phyloP scores from a whole-genome alignment of 306 rosid genomes.

The Prunus campanulata region DNA sequence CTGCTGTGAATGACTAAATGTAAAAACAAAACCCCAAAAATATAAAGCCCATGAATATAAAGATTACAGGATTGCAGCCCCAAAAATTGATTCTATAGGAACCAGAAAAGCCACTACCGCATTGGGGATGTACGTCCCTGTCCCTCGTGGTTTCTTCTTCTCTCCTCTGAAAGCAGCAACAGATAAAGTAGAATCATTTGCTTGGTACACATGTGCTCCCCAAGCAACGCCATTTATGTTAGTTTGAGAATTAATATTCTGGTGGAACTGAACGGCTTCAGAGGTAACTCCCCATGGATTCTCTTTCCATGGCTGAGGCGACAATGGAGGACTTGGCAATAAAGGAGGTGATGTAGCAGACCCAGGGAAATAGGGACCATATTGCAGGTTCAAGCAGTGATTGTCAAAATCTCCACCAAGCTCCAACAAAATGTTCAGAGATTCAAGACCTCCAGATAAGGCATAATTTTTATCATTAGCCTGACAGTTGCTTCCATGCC shows the following conservation, averaged over 20 bases:
- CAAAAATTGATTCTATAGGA: neutral
- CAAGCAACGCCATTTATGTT: constrained; percentile 43
- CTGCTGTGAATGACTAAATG: constrained; percentile 8
- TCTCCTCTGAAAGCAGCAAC: constrained; percentile 49
- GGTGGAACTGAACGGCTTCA: constrained; percentile 39
- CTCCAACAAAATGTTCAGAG: constrained; percentile 51
- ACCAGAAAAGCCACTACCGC: constrained; percentile 41
- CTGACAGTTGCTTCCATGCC: constrained; percentile 52
- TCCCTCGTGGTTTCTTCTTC: constrained; percentile 60
- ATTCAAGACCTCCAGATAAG: constrained; percentile 33
- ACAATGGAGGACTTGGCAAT: constrained; percentile 56
- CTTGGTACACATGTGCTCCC: constrained; percentile 39
- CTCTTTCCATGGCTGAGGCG: constrained; percentile 45
- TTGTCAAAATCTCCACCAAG: constrained; percentile 73
- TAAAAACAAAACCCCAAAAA: constrained; percentile 5
- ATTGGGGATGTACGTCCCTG: constrained; percentile 75
- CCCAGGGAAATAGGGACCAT: constrained; percentile 50
- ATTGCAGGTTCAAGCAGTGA: constrained; percentile 51
- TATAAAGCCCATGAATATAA: neutral
- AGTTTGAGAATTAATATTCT: constrained; percentile 37
- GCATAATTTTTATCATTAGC: constrained; percentile 28
- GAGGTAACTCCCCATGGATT: constrained; percentile 51
- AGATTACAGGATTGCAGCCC: neutral
- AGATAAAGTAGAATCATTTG: constrained; percentile 41
- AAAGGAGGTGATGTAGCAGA: constrained; percentile 39